These are phyloP conservation scores for Pistacia atlantica DNA, from an alignment of 345 rosid genomes.

Conservation along the genomic window DNA sequence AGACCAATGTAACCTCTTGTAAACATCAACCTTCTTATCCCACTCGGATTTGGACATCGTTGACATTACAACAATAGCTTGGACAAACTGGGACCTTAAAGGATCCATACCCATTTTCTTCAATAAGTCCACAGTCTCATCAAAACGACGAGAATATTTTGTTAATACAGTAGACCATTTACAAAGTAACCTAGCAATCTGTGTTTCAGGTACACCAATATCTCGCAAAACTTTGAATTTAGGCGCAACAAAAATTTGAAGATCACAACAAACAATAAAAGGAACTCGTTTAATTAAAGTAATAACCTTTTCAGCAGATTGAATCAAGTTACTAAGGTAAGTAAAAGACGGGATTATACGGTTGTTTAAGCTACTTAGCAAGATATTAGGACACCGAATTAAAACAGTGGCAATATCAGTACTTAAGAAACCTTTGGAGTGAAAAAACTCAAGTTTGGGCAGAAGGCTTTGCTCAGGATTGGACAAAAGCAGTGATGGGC, in stretches of 20 bases:
- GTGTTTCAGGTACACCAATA: slow-evolving; percentile 2
- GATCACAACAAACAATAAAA: background rate
- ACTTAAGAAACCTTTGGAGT: no score
- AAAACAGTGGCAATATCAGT: no score
- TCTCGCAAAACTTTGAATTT: background rate
- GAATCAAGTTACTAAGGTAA: no score
- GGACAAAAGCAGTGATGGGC: slow-evolving; percentile 3
- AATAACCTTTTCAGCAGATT: no score
- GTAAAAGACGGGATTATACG: no score
- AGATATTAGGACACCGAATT: no score
- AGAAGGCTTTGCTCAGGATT: background rate
- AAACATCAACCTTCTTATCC: slow-evolving; percentile 15
- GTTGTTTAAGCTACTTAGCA: no score
- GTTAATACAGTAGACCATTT: background rate
- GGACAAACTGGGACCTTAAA: background rate
- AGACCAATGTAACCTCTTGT: slow-evolving; percentile 26
- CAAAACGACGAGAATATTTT: background rate
- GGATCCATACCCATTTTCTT: slow-evolving; percentile 19
- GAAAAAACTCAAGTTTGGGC: no score
- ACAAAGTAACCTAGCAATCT: background rate
- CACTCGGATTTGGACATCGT: slow-evolving; percentile 3
- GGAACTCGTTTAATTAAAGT: no score
- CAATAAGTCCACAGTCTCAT: slow-evolving; percentile 3
- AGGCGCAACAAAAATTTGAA: background rate
- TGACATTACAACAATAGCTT: slow-evolving; percentile 2